phyloP scores from a whole-genome alignment of 306 rosid species.

The Vigna radiata region DNA sequence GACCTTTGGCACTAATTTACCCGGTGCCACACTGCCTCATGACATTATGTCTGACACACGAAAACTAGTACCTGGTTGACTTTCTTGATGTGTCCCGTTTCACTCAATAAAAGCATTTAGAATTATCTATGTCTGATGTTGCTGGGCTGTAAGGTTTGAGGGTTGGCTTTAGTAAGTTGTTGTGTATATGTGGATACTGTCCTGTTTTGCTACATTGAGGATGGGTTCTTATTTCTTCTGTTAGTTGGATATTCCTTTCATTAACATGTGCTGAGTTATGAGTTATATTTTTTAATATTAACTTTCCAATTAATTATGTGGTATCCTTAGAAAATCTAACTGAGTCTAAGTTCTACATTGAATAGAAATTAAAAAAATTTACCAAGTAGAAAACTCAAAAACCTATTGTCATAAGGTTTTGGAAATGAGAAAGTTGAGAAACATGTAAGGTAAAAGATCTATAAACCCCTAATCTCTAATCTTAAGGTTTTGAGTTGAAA shows the following conservation, averaged over 20 bases:
- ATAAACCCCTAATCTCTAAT: too few species aligned
- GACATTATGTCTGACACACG: not conserved
- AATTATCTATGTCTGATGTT: not conserved
- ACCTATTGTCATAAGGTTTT: too few species aligned
- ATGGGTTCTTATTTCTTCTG: not conserved
- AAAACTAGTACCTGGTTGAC: conserved; percentile 11
- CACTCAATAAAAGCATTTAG: not conserved
- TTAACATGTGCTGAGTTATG: not conserved
- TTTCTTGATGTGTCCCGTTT: not conserved
- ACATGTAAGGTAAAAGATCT: too few species aligned
- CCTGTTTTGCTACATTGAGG: not conserved
- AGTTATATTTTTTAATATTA: not conserved
- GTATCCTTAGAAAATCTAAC: too few species aligned
- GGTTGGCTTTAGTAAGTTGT: not conserved
- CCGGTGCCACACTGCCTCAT: not conserved
- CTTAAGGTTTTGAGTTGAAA: too few species aligned
- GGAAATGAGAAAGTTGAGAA: too few species aligned
- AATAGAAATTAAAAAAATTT: too few species aligned
- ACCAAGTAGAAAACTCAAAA: too few species aligned
- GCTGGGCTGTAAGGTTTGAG: not conserved
- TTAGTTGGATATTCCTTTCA: not conserved
- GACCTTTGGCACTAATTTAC: not conserved
- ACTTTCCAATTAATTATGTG: too few species aligned
- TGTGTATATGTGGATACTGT: not conserved
- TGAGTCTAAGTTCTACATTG: too few species aligned